phyloP scores from a whole-genome alignment of 164 flowering plant genomes.

The Vitis rotundifolia region DNA sequence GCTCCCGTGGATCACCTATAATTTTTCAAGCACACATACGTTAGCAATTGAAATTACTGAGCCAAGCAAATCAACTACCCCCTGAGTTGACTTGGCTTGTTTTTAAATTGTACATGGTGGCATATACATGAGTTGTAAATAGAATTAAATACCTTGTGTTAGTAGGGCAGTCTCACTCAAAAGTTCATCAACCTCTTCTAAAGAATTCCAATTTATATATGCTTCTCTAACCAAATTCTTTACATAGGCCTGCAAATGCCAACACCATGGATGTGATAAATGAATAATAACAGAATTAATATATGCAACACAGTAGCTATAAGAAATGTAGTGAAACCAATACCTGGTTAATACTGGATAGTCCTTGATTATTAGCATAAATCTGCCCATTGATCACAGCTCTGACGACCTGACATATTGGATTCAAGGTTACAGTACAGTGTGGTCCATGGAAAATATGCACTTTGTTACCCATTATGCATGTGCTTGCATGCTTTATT shows the following conservation, averaged over 20 bases:
- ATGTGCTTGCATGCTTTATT: neutral
- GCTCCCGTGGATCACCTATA: neutral
- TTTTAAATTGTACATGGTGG: neutral
- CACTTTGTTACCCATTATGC: slow-evolving; percentile 40
- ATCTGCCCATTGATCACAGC: slow-evolving; percentile 37
- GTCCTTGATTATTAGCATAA: slow-evolving; percentile 15
- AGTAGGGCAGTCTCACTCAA: slow-evolving; percentile 29
- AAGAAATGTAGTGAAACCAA: neutral
- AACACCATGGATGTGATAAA: neutral
- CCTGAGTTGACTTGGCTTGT: too few species aligned
- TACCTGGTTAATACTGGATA: slow-evolving; percentile 16
- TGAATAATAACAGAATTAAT: neutral
- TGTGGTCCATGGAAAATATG: slow-evolving; percentile 24
- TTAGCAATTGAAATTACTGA: too few species aligned
- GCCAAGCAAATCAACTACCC: neutral
- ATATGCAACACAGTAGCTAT: neutral
- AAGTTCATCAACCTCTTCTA: slow-evolving; percentile 38
- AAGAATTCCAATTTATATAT: slow-evolving; percentile 31
- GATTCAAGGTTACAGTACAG: slow-evolving; percentile 35
- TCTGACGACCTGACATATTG: slow-evolving; percentile 55
- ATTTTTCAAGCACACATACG: neutral
- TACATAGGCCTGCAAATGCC: slow-evolving; percentile 25
- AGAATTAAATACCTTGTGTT: slow-evolving; percentile 39
- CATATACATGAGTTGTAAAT: neutral
- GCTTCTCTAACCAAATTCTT: slow-evolving; percentile 40